phyloP scores from a whole-genome alignment of 2,329 filamentous ascomycete species.

The Ophiostoma sp. region DNA sequence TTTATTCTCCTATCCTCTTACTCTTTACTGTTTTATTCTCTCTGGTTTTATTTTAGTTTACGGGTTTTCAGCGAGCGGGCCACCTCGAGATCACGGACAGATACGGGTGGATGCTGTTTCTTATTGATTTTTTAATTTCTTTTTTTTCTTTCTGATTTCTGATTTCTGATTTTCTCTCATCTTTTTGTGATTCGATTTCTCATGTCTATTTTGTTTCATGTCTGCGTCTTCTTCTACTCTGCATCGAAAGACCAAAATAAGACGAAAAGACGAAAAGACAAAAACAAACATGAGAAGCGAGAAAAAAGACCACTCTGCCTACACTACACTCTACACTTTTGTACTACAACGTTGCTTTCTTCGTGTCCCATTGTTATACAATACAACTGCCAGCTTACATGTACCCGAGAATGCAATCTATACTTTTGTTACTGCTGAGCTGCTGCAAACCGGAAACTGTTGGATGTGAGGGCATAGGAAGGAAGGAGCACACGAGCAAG shows the following conservation, averaged over 20 bases:
- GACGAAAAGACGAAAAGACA: not conserved
- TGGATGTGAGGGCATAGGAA: no score
- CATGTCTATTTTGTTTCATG: not conserved
- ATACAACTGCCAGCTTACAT: not conserved
- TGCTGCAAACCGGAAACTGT: not conserved
- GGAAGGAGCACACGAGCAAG: no score
- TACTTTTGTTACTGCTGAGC: not conserved
- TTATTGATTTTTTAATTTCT: constrained; percentile 32
- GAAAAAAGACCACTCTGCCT: not conserved
- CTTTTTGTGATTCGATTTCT: not conserved
- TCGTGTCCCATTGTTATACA: not conserved
- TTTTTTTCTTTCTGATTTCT: constrained; percentile 31
- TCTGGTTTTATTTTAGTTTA: not conserved
- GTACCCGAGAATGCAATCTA: not conserved
- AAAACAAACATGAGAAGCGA: not conserved
- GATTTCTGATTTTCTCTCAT: not conserved
- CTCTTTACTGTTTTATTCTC: not conserved
- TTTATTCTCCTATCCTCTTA: not conserved
- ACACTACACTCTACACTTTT: not conserved
- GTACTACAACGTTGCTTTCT: not conserved
- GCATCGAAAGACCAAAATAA: not conserved
- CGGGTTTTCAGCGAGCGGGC: not conserved
- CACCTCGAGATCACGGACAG: not conserved
- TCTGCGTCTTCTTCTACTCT: not conserved
- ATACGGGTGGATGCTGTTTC: not conserved